phyloP scores from a whole-genome alignment of 352 stramenopile genomes.

The Aphanomyces astaci region DNA sequence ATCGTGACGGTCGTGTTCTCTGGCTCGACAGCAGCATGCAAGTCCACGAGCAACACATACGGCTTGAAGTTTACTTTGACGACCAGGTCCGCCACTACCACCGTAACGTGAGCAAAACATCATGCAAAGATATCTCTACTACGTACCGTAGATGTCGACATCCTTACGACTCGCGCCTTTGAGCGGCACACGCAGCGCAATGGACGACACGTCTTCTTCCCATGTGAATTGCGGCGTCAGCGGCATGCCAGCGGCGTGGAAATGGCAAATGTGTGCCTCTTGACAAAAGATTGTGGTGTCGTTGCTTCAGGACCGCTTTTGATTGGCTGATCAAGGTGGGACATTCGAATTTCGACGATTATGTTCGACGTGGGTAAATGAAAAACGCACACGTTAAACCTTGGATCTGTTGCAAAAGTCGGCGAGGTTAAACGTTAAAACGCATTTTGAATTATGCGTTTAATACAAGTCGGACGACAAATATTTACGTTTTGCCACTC shows the following conservation, averaged over 20 bases:
- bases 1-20: constrained; percentile 24
- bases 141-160: constrained; percentile 61
- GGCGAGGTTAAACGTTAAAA: too few species aligned
- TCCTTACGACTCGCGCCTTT: constrained; percentile 39
- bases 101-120: too few species aligned
- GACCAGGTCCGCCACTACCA: constrained; percentile 73
- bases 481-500: too few species aligned
- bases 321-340: not conserved
- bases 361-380: too few species aligned
- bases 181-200: constrained; percentile 48
- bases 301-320: too few species aligned
- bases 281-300: too few species aligned
- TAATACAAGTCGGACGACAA: too few species aligned
- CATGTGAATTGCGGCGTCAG: constrained; percentile 56
- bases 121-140: too few species aligned
- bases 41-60: constrained; percentile 68
- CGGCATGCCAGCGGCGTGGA: constrained; percentile 37
- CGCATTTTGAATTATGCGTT: too few species aligned
- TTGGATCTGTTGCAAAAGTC: too few species aligned
- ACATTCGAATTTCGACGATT: not conserved
- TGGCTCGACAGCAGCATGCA: constrained; percentile 43
- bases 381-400: too few species aligned
- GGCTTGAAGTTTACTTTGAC: constrained; percentile 71
- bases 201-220: constrained; percentile 42
- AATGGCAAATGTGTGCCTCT: not conserved